These are phyloP conservation scores for Dictyostelium intermedium DNA, from an alignment of 78 protist genomes.

Conservation along the genomic window DNA sequence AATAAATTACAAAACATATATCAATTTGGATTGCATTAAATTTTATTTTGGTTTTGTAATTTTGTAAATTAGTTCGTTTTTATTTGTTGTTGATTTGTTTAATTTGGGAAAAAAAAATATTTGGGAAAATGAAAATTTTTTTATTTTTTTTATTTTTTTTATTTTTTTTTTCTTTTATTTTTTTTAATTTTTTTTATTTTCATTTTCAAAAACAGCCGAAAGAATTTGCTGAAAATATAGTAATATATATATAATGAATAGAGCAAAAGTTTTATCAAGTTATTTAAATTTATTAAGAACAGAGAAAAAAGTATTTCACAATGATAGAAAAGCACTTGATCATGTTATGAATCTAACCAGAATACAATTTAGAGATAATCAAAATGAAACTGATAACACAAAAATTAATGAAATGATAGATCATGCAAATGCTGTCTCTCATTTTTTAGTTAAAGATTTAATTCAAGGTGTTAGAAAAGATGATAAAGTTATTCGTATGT, in stretches of 20 bases:
- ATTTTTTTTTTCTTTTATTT: not conserved
- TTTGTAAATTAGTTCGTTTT: too few relatives aligned
- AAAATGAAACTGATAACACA: not conserved
- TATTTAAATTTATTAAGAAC: slow-evolving; percentile 45
- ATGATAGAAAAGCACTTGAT: slow-evolving; percentile 1
- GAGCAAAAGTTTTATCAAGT: slow-evolving; percentile 30
- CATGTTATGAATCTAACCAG: slow-evolving; percentile 16
- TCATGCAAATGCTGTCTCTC: slow-evolving; percentile 67
- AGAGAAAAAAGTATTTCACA: slow-evolving; percentile 23
- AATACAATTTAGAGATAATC: slow-evolving; percentile 46
- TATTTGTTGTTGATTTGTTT: too few relatives aligned
- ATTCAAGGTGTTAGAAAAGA: slow-evolving; percentile 59
- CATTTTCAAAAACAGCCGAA: not conserved
- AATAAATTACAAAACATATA: too few relatives aligned
- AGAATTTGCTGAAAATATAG: not conserved
- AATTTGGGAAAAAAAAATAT: too few relatives aligned
- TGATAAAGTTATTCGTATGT: slow-evolving; percentile 42
- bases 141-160: not conserved
- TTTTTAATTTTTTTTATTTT: not conserved
- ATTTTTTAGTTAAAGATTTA: slow-evolving; percentile 44
- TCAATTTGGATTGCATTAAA: too few relatives aligned
- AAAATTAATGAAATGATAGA: slow-evolving; percentile 51
- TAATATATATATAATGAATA: slow-evolving; percentile 13
- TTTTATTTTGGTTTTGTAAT: too few relatives aligned
- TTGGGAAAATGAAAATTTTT: not conserved